Percentiles rank a stretch among this genome's conserved stretches.
phyloP scores from a whole-genome alignment of 2,329 filamentous ascomycete species.

The Trichoderma semiorbis region DNA sequence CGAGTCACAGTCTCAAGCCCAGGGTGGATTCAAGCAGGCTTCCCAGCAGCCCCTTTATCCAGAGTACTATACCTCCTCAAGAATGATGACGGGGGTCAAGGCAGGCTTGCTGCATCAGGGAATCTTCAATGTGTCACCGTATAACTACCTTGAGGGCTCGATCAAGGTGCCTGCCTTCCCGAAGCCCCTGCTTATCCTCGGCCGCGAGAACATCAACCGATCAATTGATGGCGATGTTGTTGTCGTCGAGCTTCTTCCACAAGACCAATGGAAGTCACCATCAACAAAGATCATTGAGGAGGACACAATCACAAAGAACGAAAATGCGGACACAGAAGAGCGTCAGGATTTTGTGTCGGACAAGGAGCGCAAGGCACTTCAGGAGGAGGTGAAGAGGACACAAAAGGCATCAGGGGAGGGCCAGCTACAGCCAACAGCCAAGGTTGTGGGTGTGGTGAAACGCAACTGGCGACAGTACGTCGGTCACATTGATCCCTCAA shows the following conservation, averaged over 20 bases:
- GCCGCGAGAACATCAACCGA: slow-evolving; percentile 93
- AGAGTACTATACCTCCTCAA: slow-evolving; percentile 85
- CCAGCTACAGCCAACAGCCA: slow-evolving; percentile 82
- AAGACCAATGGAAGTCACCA: slow-evolving; percentile 94
- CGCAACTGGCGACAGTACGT: slow-evolving; percentile 98
- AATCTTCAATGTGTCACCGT: slow-evolving; percentile 91
- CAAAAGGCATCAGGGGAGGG: slow-evolving; percentile 75
- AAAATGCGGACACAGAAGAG: slow-evolving; percentile 84
- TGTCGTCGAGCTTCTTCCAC: slow-evolving; percentile 86
- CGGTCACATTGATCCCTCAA: slow-evolving; percentile 86
- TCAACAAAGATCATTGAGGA: slow-evolving; percentile 96
- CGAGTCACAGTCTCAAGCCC: slow-evolving; percentile 68
- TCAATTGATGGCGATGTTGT: slow-evolving; percentile 89
- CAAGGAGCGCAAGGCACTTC: slow-evolving; percentile 78
- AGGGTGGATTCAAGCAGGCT: slow-evolving; percentile 59
- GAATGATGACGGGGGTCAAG: slow-evolving; percentile 91
- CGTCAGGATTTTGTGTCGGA: slow-evolving; percentile 77
- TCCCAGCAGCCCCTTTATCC: slow-evolving; percentile 74
- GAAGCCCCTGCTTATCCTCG: slow-evolving; percentile 81
- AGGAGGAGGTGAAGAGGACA: slow-evolving; percentile 84
- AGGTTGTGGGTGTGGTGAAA: slow-evolving; percentile 87
- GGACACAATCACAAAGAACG: slow-evolving; percentile 84
- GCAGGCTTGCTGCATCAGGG: slow-evolving; percentile 88
- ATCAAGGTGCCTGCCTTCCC: slow-evolving; percentile 88
- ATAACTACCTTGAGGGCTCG: slow-evolving; percentile 95